Conservation (phyloP, 441 rosid species). For the Monsonia emarginata region DNA sequence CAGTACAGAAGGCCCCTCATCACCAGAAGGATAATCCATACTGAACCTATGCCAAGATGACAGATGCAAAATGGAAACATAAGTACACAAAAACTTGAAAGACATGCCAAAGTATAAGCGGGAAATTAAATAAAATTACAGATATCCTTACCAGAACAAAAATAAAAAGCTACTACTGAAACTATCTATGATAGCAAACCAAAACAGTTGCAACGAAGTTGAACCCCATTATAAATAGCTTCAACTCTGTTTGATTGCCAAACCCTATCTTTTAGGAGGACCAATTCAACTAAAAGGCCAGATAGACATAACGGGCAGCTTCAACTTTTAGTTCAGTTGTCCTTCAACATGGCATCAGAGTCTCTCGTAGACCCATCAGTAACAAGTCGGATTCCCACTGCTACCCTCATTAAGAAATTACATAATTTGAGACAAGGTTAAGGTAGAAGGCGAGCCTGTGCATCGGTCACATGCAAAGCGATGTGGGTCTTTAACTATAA, state of each 20-base stretch:
- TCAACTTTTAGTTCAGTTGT: neutral
- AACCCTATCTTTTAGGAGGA: too few species aligned
- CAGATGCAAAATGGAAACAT: conserved; percentile 13
- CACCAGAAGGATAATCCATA: conserved; percentile 42
- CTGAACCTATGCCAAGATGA: conserved; percentile 21
- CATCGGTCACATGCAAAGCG: neutral
- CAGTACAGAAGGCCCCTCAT: conserved; percentile 48
- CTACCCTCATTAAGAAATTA: neutral
- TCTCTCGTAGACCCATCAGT: neutral
- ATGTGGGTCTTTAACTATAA: neutral
- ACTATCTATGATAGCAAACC: neutral
- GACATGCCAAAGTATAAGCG: neutral
- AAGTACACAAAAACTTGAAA: neutral
- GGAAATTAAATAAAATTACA: neutral
- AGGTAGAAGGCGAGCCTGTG: neutral
- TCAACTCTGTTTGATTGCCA: too few species aligned
- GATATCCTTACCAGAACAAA: neutral
- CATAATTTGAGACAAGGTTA: too few species aligned
- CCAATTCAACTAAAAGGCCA: neutral
- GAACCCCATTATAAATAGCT: neutral
- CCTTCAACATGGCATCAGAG: neutral
- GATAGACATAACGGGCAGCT: neutral
- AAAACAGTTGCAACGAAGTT: neutral
- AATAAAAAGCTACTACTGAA: neutral
- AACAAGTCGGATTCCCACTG: neutral